Evolutionary conservation across 495 filamentous ascomycete species (phyloP), one percentile per base, ranked within the genome.

Genomic region (Xylaria grammica): DNA sequence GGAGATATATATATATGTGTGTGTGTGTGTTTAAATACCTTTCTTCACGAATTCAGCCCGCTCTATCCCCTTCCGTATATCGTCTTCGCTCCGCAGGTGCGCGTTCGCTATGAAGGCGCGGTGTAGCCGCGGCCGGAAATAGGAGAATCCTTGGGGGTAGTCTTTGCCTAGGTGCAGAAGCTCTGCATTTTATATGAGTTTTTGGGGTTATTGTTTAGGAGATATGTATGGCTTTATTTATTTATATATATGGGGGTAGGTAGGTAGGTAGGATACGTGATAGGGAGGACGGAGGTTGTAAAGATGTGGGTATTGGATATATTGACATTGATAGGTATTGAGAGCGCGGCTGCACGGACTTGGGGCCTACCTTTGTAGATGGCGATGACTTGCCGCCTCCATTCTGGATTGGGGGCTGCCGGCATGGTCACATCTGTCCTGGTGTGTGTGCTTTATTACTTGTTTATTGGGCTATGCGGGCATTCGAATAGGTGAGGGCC

Each of bases 301-400:
- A n/a, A n/a, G n/a, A n/a, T n/a, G n/a, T n/a, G n/a, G n/a, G n/a
- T n/a, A n/a, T n/a, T n/a, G n/a, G n/a, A n/a, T n/a, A n/a, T n/a
- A n/a, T n/a, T n/a, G n/a, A n/a, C n/a, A n/a, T n/a, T n/a, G n/a
- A n/a, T n/a, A n/a, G n/a, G n/a, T n/a, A n/a, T n/a, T n/a, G n/a
- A n/a, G n/a, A n/a, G n/a, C n/a, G n/a, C n/a, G n/a, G n/a, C n/a
- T n/a, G n/a, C n/a, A n/a, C n/a, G n/a, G n/a, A n/a, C n/a, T n/a
- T n/a, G n/a, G n/a, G n/a, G n/a, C 74, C 15, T 75, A 91, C 94
- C 91, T 88, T 97, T 97, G 82, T 99, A 99, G 55, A 97, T 86
- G 20, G 84, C 84, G 56, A 96, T 91, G 34, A 97, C 95, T 72
- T 96, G 87, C 53, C 84, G 81, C 50, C 93, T 86, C 5, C 97